Evolutionary conservation across 139 green algal species (phyloP), one percentile per base, ranked within the genome.

Genomic region (Coelastrella sp.): DNA sequence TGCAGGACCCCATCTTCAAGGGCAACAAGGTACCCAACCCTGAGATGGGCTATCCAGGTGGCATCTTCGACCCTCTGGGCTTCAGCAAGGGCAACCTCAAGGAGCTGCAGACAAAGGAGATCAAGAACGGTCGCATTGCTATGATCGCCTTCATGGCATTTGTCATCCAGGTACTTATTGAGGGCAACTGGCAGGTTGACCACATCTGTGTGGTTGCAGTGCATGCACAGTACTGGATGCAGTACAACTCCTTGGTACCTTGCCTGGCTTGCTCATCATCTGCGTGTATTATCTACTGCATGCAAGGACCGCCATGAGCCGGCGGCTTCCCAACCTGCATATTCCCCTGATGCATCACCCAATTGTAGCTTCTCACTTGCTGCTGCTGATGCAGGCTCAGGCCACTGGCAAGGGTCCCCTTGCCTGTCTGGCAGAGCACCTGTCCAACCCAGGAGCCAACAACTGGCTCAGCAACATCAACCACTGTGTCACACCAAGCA

Each of bases 71-170:
- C 94, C 96, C 96, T 57, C 83, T 97, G 59, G 95, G 95, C 92
- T 94, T 96, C 91, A 93, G 92, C 92, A 97, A 98, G 93, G 95
- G 91, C 88, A 88, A 93, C 93, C 20, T 93, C n/a, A 95, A 94
- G 81, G 92, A 95, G 68, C 82, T 94, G 35, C 96, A 98, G 94
- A 93, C 96, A 86, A 97, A 97, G 95, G 96, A 98, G 94, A 95
- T 98, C 88, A 98, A 98, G 96, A 98, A 98, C 91, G 96, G 95
- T 87, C 94, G 95, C 87, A 91, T 97, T 27, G 89, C 92, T 17
- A 92, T 94, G 92, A 82, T 93, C 25, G 87, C 89, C 27, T 94
- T 92, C 82, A 86, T 92, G 70, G 74, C 58, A 87, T 94, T 92
- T 66, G 82, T 91, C 20, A 56, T 92, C 27, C 85, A 90, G 85